A percentile compares a stretch with the other conserved stretches of the same genome.
These are phyloP conservation scores for Cadophora luteo-olivacea DNA, from an alignment of 2,329 filamentous ascomycete genomes.

Conservation along the genomic window DNA sequence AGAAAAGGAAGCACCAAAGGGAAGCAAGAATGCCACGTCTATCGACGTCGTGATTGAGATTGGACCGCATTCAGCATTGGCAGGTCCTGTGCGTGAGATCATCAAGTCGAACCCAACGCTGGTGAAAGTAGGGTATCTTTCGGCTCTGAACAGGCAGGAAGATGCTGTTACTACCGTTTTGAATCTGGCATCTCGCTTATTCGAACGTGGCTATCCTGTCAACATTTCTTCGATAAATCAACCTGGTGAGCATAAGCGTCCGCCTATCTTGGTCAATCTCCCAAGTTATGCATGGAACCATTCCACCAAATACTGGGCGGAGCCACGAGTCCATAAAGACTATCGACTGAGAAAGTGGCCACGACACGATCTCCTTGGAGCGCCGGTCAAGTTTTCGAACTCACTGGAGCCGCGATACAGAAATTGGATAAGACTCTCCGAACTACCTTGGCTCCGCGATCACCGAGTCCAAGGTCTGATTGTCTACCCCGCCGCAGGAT, in stretches of 20 bases:
- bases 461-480: conserved; percentile 48
- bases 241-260: neutral
- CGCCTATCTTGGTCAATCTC: neutral
- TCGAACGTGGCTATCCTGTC: neutral
- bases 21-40: neutral
- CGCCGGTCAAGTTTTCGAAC: neutral
- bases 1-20: neutral
- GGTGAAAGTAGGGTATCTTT: neutral
- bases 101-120: neutral
- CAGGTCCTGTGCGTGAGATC: neutral
- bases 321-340: neutral
- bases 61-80: neutral
- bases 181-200: neutral
- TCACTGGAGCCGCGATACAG: neutral
- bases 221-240: neutral
- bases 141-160: neutral
- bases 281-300: neutral
- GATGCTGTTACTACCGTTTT: neutral
- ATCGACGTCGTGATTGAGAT: neutral
- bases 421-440: conserved; percentile 27
- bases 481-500: conserved; percentile 55
- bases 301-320: neutral
- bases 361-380: neutral
- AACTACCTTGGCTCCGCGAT: conserved; percentile 53
- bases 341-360: neutral